Percentiles rank a stretch among this genome's conserved stretches.
Evolutionary conservation across 768 basidiomycete species (phyloP).

Genomic region (Leccinum pellstonianum): DNA sequence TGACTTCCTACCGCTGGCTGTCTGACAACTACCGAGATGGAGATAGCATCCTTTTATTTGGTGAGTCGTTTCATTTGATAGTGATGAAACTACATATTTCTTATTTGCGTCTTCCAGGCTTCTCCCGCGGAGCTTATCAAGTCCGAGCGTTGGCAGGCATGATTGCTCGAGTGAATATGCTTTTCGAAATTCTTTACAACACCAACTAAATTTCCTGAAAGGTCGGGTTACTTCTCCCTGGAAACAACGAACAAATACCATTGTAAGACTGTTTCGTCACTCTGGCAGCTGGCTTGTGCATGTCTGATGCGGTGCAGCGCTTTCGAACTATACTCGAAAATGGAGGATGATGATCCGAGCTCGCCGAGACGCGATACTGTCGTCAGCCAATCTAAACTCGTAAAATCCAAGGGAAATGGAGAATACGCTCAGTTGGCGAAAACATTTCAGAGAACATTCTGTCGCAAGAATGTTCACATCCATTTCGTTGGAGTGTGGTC

Average conservation of each 20-base stretch:
- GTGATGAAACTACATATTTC: neutral
- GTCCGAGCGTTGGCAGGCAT: constrained; percentile 43
- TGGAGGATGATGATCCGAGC: constrained; percentile 16
- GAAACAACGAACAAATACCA: constrained; percentile 42
- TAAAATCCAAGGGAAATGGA: constrained; percentile 11
- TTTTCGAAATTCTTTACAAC: neutral
- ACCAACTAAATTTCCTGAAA: constrained; percentile 8
- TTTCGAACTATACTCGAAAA: constrained; percentile 38
- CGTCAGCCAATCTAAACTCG: constrained; percentile 6
- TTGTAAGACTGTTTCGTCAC: constrained; percentile 27
- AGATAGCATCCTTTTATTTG: constrained; percentile 43
- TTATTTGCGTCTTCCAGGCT: constrained; percentile 31
- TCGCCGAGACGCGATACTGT: constrained; percentile 12
- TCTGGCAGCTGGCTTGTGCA: neutral
- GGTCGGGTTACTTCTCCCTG: constrained; percentile 42
- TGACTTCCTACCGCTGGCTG: constrained; percentile 42
- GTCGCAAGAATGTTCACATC: constrained; percentile 32
- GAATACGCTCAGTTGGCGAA: constrained; percentile 23
- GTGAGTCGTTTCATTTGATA: constrained; percentile 18
- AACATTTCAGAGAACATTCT: constrained; percentile 38
- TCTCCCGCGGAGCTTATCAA: constrained; percentile 50
- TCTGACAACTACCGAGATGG: constrained; percentile 38
- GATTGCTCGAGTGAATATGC: constrained; percentile 37
- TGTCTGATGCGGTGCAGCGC: constrained; percentile 28
- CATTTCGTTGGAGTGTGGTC: constrained; percentile 49